Evolutionary conservation across 2,329 filamentous ascomycete species (phyloP), one percentile per base, ranked within the genome.

Genomic region (Sclerotinia minor): DNA sequence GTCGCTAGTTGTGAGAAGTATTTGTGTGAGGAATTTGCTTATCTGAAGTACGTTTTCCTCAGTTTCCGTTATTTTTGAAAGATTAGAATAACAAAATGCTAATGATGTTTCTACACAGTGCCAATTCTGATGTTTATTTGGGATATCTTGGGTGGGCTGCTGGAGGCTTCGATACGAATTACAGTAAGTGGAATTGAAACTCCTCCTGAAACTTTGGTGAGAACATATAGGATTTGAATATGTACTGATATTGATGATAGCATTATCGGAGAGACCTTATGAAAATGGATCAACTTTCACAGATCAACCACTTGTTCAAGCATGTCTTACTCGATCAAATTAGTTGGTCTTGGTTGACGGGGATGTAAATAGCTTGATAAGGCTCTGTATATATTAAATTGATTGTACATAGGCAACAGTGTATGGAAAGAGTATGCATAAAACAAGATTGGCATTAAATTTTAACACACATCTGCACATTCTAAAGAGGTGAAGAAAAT

Each of bases 131-230:
- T 69, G 78, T 79, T 4, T 80, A 77, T 64, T 67, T 80, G 11
- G 79, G 79, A 11, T 80, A 77, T 65, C 69, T 78, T 41, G 78
- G 75, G 29, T 80, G 79, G 79, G 68, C 74, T 11, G 79, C 79
- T 32, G 79, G 79, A 26, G 73, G 73, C 21, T 80, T 79, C 38
- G 67, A 65, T 15, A 29, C 65, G 0, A 72, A 65, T 2, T 76
- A 76, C 57, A 61, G 69, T 72, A 68, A 68, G 69, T 45, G 57
- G 47, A 32, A n/a, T 24, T 6, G 11, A 55, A n/a, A 13, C 32
- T 2, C 53, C 9, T 8, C 19, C 2, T 9, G 17, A 41, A 17
- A 17, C 38, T 44, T 3, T 50, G 21, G 17, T 24, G 24, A 9
- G 6, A 35, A 35, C 21, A 21, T 45, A 41, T 29, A 9, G 26